Conservation (phyloP, 345 rosid species). For the Syzygium grande region DNA sequence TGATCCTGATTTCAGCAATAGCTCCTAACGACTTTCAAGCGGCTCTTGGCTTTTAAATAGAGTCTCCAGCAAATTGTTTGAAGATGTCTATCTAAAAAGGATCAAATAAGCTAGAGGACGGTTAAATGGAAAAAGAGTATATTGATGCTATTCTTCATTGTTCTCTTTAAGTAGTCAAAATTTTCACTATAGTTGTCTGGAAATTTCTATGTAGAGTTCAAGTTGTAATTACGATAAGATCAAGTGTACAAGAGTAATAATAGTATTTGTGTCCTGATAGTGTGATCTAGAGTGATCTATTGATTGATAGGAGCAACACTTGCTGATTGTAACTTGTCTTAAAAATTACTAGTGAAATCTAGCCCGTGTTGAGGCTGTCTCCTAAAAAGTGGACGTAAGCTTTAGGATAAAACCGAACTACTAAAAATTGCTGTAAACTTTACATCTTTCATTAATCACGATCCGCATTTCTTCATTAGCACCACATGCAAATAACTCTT, state of each 20-base stretch:
- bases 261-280: background rate
- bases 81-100: background rate
- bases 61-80: background rate
- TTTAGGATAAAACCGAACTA: no score
- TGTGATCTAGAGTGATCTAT: background rate
- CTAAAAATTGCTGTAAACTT: no score
- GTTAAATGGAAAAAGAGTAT: background rate
- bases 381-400: no score
- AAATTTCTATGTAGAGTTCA: background rate
- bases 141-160: background rate
- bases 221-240: background rate
- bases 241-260: background rate
- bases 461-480: no score
- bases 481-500: no score
- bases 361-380: no score
- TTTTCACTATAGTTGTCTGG: background rate
- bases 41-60: background rate
- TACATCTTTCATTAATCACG: no score
- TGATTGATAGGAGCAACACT: background rate
- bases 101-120: background rate
- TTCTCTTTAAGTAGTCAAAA: background rate
- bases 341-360: no score
- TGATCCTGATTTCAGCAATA: background rate
- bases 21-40: background rate
- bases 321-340: background rate